Evolutionary conservation across 306 rosid species (phyloP).

Genomic region (Pterocarpus macrocarpus): DNA sequence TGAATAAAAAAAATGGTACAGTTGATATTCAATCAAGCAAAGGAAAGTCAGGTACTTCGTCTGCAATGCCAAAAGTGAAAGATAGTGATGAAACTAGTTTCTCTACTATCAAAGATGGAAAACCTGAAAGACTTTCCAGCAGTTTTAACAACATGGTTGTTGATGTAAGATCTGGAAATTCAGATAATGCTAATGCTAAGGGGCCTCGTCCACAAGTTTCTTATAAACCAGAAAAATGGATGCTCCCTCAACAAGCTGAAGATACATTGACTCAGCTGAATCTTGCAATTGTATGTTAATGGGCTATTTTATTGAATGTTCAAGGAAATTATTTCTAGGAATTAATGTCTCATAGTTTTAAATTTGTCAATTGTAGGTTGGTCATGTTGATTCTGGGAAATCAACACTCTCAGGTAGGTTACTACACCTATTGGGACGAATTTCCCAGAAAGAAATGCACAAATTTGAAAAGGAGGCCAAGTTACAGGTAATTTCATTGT

Average conservation of each 20-base stretch:
- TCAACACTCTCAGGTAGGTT: constrained; percentile 96
- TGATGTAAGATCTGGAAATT: constrained; percentile 64
- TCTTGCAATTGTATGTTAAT: constrained; percentile 84
- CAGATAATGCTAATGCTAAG: constrained; percentile 55
- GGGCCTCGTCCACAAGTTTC: constrained; percentile 52
- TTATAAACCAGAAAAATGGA: constrained; percentile 88
- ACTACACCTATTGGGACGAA: constrained; percentile 83
- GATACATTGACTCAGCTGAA: constrained; percentile 85
- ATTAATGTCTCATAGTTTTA: constrained; percentile 35
- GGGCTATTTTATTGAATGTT: constrained; percentile 33
- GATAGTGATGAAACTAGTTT: constrained; percentile 51
- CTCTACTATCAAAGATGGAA: constrained; percentile 60
- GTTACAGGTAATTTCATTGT: constrained; percentile 62
- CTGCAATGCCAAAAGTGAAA: constrained; percentile 58
- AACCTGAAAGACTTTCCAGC: constrained; percentile 58
- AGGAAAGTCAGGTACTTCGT: constrained; percentile 52
- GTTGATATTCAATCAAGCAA: constrained; percentile 51
- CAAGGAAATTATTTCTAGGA: constrained; percentile 28
- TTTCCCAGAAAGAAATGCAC: constrained; percentile 95
- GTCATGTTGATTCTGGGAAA: constrained; percentile 99
- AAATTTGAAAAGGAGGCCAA: constrained; percentile 95
- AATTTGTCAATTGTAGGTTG: constrained; percentile 76
- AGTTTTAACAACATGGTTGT: constrained; percentile 53
- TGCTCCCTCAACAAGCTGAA: constrained; percentile 84
- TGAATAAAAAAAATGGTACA: constrained; percentile 48